Percentiles rank a stretch among this genome's conserved stretches.
These are phyloP conservation scores for Cutaneotrichosporon mucoides DNA, from an alignment of 1,284 basidiomycete species.

Conservation along the genomic window DNA sequence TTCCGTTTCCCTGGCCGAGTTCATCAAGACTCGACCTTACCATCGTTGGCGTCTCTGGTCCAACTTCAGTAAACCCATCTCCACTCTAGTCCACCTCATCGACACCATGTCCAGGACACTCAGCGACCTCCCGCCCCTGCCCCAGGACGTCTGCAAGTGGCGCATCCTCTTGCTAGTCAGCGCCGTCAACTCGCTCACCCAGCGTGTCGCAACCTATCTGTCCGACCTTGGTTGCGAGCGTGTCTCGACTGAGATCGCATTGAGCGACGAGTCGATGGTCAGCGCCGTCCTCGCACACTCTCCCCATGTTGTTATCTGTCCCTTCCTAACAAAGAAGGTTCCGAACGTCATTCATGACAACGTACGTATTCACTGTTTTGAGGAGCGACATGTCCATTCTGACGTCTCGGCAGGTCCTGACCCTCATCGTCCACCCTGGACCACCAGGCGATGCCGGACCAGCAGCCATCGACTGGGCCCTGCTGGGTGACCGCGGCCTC, in stretches of 20 bases:
- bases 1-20: no score
- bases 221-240: constrained; percentile 42
- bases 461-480: constrained; percentile 52
- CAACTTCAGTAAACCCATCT: no score
- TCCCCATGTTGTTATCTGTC: constrained; percentile 51
- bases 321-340: constrained; percentile 51
- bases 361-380: constrained; percentile 23
- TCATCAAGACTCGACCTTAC: no score
- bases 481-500: constrained; percentile 50
- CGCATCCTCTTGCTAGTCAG: constrained; percentile 50
- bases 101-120: constrained; percentile 11
- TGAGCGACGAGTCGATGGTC: constrained; percentile 48
- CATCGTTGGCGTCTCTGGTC: no score
- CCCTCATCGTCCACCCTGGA: constrained; percentile 53
- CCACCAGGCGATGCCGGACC: constrained; percentile 53
- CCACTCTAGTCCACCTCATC: no score
- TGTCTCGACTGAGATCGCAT: constrained; percentile 48
- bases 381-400: background rate
- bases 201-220: constrained; percentile 46
- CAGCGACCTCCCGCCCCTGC: constrained; percentile 20
- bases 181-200: constrained; percentile 52
- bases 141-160: constrained; percentile 23
- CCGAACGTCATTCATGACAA: constrained; percentile 47
- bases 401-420: constrained; percentile 41
- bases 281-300: constrained; percentile 42